Percentiles rank a stretch among this genome's conserved stretches.
Conservation (phyloP, 768 basidiomycete species). For the Nidularia sp. region DNA sequence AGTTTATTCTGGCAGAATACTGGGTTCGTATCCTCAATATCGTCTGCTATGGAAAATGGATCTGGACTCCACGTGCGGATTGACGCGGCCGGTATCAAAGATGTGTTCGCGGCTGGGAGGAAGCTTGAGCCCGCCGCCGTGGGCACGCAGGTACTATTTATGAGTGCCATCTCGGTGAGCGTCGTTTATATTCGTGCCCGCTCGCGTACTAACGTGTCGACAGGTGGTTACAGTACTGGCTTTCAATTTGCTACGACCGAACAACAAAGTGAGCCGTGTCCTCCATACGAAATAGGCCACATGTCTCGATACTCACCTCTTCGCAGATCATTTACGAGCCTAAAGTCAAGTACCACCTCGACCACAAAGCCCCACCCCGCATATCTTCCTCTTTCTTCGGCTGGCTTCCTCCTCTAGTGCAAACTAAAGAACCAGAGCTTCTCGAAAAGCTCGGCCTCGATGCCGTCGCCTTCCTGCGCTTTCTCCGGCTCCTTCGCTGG, state of each 20-base stretch:
- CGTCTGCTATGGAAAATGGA: too few species aligned
- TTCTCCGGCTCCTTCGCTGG: slow-evolving; percentile 79
- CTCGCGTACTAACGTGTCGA: background rate
- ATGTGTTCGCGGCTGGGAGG: slow-evolving; percentile 21
- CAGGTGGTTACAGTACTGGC: slow-evolving; percentile 63
- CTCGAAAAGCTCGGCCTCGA: slow-evolving; percentile 88
- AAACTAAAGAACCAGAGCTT: slow-evolving; percentile 82
- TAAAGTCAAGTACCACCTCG: slow-evolving; percentile 87
- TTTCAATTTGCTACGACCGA: slow-evolving; percentile 84
- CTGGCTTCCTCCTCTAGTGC: slow-evolving; percentile 85
- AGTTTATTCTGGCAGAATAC: too few species aligned
- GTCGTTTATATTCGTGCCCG: background rate
- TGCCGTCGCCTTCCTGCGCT: slow-evolving; percentile 89
- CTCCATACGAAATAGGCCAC: too few species aligned
- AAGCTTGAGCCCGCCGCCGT: slow-evolving; percentile 80
- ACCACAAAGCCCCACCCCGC: slow-evolving; percentile 71
- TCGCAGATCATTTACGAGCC: slow-evolving; percentile 84
- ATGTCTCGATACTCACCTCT: slow-evolving; percentile 3
- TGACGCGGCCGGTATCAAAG: background rate
- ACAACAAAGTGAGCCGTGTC: slow-evolving; percentile 62
- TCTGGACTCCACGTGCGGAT: background rate
- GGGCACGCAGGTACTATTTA: slow-evolving; percentile 68
- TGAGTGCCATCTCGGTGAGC: slow-evolving; percentile 66
- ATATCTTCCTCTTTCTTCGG: slow-evolving; percentile 82
- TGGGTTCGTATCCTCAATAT: too few species aligned